Percentiles rank a stretch among this genome's conserved stretches.
Evolutionary conservation across 495 filamentous ascomycete species (phyloP).

Genomic region (Penicillium simplicissimum): DNA sequence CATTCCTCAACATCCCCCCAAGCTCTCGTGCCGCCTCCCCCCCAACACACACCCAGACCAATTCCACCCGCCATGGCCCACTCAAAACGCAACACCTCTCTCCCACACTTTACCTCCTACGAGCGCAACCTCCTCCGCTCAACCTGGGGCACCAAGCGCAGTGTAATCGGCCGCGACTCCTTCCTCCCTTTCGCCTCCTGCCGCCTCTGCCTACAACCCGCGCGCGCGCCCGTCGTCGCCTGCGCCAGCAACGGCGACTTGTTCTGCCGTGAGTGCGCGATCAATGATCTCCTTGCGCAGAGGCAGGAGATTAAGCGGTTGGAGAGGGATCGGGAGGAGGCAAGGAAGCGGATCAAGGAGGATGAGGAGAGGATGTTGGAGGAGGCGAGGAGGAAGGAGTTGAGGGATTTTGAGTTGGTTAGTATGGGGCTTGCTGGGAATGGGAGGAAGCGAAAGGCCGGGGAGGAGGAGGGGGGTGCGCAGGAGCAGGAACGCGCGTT

Average conservation of each 20-base stretch:
- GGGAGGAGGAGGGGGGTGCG: conserved; percentile 1
- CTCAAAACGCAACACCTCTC: conserved; percentile 90
- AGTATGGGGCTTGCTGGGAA: conserved; percentile 44
- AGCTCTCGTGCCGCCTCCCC: not conserved
- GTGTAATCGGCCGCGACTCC: conserved; percentile 87
- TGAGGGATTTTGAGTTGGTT: conserved; percentile 43
- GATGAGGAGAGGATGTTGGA: conserved; percentile 40
- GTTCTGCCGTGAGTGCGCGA: conserved; percentile 95
- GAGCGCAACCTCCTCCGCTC: conserved; percentile 79
- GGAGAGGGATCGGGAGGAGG: conserved; percentile 64
- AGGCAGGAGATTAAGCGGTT: conserved; percentile 88
- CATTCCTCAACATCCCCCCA: not conserved
- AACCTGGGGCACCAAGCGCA: conserved; percentile 77
- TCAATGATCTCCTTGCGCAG: conserved; percentile 86
- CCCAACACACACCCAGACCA: not conserved
- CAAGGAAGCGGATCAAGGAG: conserved; percentile 40
- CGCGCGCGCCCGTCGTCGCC: conserved; percentile 79
- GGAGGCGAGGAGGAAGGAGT: conserved; percentile 36
- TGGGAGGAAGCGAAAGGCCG: conserved; percentile 32
- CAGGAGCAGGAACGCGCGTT: conserved; percentile 28
- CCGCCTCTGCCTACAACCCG: conserved; percentile 81
- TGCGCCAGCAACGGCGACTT: conserved; percentile 78
- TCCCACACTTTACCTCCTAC: conserved; percentile 92
- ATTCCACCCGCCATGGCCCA: conserved; percentile 35
- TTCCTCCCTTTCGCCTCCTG: conserved; percentile 93